Evolutionary conservation across 495 filamentous ascomycete genomes (phyloP).

Genomic region (Annulohypoxylon moriforme): DNA sequence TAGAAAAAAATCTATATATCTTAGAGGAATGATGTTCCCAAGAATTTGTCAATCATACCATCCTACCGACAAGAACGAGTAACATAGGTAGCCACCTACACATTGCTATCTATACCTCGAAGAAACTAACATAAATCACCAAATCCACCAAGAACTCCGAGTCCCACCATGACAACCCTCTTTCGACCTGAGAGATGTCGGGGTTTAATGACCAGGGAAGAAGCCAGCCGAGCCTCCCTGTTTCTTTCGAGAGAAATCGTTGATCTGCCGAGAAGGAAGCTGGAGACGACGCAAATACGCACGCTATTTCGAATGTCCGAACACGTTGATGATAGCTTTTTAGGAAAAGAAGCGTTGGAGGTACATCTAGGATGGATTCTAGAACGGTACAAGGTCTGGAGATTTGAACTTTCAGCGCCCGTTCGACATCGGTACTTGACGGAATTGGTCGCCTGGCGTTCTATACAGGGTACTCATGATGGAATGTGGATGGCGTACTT

Average conservation of each 20-base stretch:
- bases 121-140: no score
- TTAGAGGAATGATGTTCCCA: no score
- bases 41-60: no score
- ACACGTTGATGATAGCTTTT: neutral
- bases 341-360: neutral
- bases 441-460: neutral
- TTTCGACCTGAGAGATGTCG: neutral
- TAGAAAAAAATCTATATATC: no score
- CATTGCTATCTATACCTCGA: no score
- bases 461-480: neutral
- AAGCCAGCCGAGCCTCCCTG: neutral
- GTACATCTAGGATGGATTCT: neutral
- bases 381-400: neutral
- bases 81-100: no score
- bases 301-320: neutral
- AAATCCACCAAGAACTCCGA: no score
- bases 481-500: neutral
- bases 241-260: neutral
- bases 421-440: neutral
- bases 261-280: neutral
- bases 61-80: no score
- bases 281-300: neutral
- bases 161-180: neutral
- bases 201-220: neutral
- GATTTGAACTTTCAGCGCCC: neutral